phyloP scores from a whole-genome alignment of 106 monocot species.

The Dioscorea alata region DNA sequence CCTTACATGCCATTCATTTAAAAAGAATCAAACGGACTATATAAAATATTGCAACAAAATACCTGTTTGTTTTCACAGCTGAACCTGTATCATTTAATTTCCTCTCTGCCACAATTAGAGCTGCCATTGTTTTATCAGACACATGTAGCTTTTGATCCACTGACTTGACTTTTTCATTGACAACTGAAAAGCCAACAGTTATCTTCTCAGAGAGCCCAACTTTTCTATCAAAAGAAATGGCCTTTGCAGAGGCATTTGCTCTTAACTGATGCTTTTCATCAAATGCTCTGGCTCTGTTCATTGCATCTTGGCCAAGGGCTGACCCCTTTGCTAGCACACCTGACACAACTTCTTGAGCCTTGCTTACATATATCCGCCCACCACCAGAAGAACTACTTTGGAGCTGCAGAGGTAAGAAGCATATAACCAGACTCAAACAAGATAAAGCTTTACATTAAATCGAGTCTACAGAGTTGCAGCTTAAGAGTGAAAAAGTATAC shows the following conservation, averaged over 20 bases:
- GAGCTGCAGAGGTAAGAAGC: constrained; percentile 25
- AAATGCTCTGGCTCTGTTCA: constrained; percentile 92
- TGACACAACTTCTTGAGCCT: constrained; percentile 74
- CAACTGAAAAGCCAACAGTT: constrained; percentile 73
- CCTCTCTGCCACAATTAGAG: constrained; percentile 66
- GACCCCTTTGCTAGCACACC: constrained; percentile 77
- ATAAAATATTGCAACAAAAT: no score
- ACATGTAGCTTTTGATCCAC: constrained; percentile 87
- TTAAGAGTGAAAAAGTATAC: constrained; percentile 8
- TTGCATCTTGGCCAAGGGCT: constrained; percentile 75
- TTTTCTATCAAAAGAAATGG: constrained; percentile 73
- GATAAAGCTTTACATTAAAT: not conserved
- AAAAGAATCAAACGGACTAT: no score
- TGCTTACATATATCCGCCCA: constrained; percentile 58
- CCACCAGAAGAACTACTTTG: constrained; percentile 20
- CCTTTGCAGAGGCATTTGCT: constrained; percentile 83
- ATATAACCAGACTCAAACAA: not conserved
- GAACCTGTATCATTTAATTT: constrained; percentile 80
- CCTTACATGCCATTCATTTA: no score
- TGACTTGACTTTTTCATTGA: constrained; percentile 94
- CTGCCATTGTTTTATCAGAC: constrained; percentile 88
- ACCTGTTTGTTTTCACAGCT: constrained; percentile 78
- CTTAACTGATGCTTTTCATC: constrained; percentile 79
- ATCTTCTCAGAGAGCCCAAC: constrained; percentile 90
- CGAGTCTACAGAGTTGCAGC: not conserved